These are phyloP conservation scores for Penicillium sp. DNA, from an alignment of 2,329 filamentous ascomycete species.

Conservation along the genomic window DNA sequence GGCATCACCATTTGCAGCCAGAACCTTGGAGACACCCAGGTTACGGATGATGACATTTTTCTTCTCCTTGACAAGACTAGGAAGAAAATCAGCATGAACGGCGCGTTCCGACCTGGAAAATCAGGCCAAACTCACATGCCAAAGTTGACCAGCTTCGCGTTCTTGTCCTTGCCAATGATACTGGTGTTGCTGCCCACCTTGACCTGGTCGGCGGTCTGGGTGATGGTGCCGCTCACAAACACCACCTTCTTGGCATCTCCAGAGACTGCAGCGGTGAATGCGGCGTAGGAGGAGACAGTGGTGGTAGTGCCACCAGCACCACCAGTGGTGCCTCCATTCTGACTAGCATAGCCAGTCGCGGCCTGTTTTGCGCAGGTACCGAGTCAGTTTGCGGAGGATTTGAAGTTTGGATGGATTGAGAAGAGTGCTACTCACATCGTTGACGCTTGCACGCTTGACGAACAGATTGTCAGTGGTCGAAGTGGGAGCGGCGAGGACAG, in stretches of 20 bases:
- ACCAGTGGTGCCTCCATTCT: constrained; percentile 57
- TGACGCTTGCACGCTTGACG: constrained; percentile 29
- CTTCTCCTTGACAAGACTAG: constrained; percentile 55
- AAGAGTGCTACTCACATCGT: constrained; percentile 22
- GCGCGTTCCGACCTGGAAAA: neutral
- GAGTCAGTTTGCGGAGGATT: neutral
- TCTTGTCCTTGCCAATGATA: constrained; percentile 53
- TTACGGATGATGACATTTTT: constrained; percentile 66
- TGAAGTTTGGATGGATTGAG: neutral
- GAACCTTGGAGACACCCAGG: constrained; percentile 59
- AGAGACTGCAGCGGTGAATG: constrained; percentile 53
- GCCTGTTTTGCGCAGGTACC: constrained; percentile 8
- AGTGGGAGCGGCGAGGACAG: constrained; percentile 31
- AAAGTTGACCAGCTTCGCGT: constrained; percentile 57
- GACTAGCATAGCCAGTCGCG: constrained; percentile 48
- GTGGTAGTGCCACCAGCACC: constrained; percentile 57
- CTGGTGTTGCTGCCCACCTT: constrained; percentile 54
- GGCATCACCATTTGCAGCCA: constrained; percentile 59
- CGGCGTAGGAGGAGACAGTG: constrained; percentile 55
- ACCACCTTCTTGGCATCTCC: constrained; percentile 51
- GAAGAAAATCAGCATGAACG: neutral
- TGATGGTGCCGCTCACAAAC: constrained; percentile 50
- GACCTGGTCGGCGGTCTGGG: constrained; percentile 46
- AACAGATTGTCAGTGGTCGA: constrained; percentile 15
- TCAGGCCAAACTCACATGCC: constrained; percentile 22